Conservation (phyloP, 805 yeast genomes). For the Zygotorulaspora chibaensis region DNA sequence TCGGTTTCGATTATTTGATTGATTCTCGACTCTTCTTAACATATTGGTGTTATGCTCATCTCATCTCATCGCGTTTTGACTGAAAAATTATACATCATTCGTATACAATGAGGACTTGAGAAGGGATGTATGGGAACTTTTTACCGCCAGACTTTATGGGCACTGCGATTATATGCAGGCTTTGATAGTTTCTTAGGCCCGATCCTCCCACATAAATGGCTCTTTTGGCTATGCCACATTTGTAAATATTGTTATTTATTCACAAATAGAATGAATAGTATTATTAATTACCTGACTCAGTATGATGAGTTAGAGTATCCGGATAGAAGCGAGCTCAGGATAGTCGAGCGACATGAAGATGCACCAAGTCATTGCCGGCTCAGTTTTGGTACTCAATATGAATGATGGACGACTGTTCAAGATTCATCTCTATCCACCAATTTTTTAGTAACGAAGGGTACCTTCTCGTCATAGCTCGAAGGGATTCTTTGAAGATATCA, state of each 20-base stretch:
- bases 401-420: slow-evolving; percentile 11
- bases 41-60: background rate
- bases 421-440: slow-evolving; percentile 25
- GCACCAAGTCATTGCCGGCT: background rate
- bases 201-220: too few species aligned
- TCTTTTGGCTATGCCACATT: too few species aligned
- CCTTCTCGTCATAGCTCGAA: slow-evolving; percentile 3
- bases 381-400: slow-evolving; percentile 13
- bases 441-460: slow-evolving; percentile 6
- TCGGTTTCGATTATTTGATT: background rate
- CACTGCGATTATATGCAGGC: too few species aligned
- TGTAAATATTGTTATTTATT: too few species aligned
- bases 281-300: too few species aligned
- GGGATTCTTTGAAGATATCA: slow-evolving; percentile 14
- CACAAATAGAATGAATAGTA: too few species aligned
- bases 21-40: background rate
- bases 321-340: background rate
- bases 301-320: too few species aligned
- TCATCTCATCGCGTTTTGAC: background rate
- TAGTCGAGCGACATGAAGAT: background rate
- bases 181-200: too few species aligned
- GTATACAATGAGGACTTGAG: background rate
- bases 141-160: too few species aligned
- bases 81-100: background rate
- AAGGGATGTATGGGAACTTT: too few species aligned